These are phyloP conservation scores for Cyanidioschyzon merolae DNA, from an alignment of 23 red algal genomes.

Conservation along the genomic window DNA sequence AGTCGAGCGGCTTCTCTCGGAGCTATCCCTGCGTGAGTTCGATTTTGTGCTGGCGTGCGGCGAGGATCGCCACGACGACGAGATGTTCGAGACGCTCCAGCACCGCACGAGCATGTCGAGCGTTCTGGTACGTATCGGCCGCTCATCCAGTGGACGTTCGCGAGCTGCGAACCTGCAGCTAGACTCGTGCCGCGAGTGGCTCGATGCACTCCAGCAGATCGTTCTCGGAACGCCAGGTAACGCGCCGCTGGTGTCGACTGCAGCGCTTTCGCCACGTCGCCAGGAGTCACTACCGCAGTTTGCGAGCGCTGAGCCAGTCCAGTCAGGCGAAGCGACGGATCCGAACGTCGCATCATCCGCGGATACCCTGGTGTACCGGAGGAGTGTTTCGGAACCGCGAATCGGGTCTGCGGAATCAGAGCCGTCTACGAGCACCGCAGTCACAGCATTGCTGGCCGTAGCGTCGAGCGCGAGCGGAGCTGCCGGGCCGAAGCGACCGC, in stretches of 20 bases:
- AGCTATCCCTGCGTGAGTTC: conserved; percentile 11
- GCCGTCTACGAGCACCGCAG: background rate
- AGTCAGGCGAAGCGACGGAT: background rate
- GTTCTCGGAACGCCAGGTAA: background rate
- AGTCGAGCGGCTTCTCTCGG: conserved; percentile 31
- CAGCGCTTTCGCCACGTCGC: background rate
- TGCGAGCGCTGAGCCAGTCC: background rate
- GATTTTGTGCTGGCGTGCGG: conserved; percentile 53
- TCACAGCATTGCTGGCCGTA: background rate
- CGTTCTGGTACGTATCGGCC: conserved; percentile 27
- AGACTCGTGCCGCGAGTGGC: conserved; percentile 30
- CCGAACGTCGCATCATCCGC: background rate
- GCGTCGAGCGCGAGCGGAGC: background rate
- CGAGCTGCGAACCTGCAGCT: conserved; percentile 30
- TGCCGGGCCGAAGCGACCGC: background rate
- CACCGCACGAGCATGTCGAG: conserved; percentile 19
- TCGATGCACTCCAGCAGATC: conserved; percentile 16
- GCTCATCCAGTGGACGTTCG: conserved; percentile 22
- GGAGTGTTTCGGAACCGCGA: background rate
- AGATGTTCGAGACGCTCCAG: conserved; percentile 53
- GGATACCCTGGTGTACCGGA: background rate
- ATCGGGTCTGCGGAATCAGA: background rate
- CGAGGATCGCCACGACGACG: conserved; percentile 73
- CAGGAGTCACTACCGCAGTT: background rate
- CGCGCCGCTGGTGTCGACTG: background rate